Base-by-base conservation (phyloP, 192 early-diverging fungal species). In the Coemansia sp. region DNA sequence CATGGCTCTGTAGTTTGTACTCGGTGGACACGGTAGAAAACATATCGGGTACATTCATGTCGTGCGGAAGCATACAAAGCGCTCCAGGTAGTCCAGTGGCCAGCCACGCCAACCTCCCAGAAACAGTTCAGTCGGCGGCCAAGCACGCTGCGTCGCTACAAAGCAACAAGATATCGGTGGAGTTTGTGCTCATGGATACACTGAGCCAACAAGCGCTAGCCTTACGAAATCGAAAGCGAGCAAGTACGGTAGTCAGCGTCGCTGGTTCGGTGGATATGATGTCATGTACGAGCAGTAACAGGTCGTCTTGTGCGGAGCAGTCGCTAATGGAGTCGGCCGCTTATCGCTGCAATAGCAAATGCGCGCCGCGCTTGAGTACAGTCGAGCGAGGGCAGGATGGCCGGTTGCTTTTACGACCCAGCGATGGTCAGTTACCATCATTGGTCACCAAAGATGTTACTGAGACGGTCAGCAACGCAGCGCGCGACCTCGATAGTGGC, bases 311-410 rank as follows among this genome's bases (percentile, higher is more conserved):
- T 36, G 46, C 70, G 20, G 75, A 76, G 31, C 32, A 61, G 19
- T 42, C 50, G 19, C 34, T 64, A 5, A 64, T 76, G n/a, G 71
- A 72, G 17, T 8, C 61, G 10, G 27, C 60, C 3, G 71, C 79
- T 4, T 76, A 76, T 36, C 41, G 67, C 4, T 82, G 75, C 50
- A 74, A 61, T 58, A 67, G 60, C 59, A 68, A 62, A 20, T 74
- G 65, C 27, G 75, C 75, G 12, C 79, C 79, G 17, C 62, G 79
- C 20, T 69, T 82, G 12, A 82, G 79, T 39, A 82, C 74, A 15
- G 64, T 82, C 32, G 79, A 76, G 53, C 67, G 79, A 8, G 67
- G 48, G 6, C 61, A 82, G 7, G 79, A 82, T 29, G 79, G 79
- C 0, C 64, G 68, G 36, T 55, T 82, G 7, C 48, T 67, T 24